Base-by-base conservation (phyloP, 2,329 filamentous ascomycete genomes). In the Coniochaeta ligniaria region DNA sequence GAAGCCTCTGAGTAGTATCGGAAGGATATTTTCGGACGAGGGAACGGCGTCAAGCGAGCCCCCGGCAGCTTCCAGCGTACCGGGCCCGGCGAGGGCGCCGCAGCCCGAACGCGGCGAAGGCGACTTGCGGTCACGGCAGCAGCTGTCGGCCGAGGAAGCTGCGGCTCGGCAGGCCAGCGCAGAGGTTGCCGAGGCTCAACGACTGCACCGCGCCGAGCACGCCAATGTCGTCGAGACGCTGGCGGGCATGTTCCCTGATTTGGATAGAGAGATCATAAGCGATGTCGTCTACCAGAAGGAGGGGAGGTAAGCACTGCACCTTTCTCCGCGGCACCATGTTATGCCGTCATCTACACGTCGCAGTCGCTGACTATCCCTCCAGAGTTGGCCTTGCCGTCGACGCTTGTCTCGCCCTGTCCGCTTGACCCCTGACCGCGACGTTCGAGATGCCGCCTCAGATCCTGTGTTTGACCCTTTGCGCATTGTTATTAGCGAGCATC, bases 271-370 rank as follows among this genome's bases (percentile, higher is more conserved):
- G 57, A 84, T 99, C 41, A 98, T 99, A 71, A 93, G 93, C 69
- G 95, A 99, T 76, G 95, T 99, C 45, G 95, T 99, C 28, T 87
- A 94, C 72, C 86, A 96, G 78, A 97, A 99, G 76, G 89, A 97
- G 75, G 96, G 95, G 71, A 86, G 91, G 92, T 94, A 74, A 78
- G 90, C 83, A 76, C 85, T 81, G 60, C 24, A 54, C 20, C 17
- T 31, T 60, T 22, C 20, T 17, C 43, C 35, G 35, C 12, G 35
- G n/a, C 33, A 17, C n/a, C 43, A 38, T 7, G 1, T 36, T 3
- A 36, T 36, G 28, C 28, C 9, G 28, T 5, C 28, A 31, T 31
- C 5, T 31, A 31, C 28, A 31, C 5, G 28, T 31, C 12, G 35
- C 35, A 36, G 22, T n/a, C 45, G 38, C 43, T 41, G 58, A 31